These are phyloP conservation scores for Globisporangium takayamanum DNA, from an alignment of 352 stramenopile genomes.

Conservation along the genomic window DNA sequence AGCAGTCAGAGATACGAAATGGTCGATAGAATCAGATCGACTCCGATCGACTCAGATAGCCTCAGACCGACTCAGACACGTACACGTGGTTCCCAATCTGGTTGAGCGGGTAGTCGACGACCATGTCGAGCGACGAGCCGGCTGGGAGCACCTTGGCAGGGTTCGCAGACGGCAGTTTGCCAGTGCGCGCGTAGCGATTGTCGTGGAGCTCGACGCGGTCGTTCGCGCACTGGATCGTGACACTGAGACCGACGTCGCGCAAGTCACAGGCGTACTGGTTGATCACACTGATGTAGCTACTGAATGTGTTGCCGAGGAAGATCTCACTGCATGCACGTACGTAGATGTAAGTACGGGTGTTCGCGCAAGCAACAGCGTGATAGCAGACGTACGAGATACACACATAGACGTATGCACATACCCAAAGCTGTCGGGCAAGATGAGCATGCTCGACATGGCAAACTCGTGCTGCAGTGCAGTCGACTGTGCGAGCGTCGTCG, in stretches of 20 bases:
- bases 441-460: slow-evolving; percentile 84
- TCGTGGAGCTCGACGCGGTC: slow-evolving; percentile 75
- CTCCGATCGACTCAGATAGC: neutral
- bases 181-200: slow-evolving; percentile 63
- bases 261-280: slow-evolving; percentile 84
- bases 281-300: slow-evolving; percentile 90
- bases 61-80: neutral
- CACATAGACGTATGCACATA: slow-evolving; percentile 16
- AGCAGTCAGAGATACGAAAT: neutral
- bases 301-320: slow-evolving; percentile 90
- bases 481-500: slow-evolving; percentile 40
- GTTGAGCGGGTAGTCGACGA: slow-evolving; percentile 87
- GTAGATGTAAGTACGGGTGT: neutral
- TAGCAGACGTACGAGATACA: neutral
- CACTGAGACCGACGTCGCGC: slow-evolving; percentile 64
- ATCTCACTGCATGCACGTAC: slow-evolving; percentile 56
- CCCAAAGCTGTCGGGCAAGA: slow-evolving; percentile 89
- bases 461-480: slow-evolving; percentile 70
- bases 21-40: neutral
- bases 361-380: neutral
- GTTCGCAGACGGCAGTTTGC: slow-evolving; percentile 67
- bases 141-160: slow-evolving; percentile 57
- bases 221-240: slow-evolving; percentile 85
- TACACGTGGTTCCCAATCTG: slow-evolving; percentile 85
- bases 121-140: slow-evolving; percentile 86